Base-by-base conservation (phyloP, 352 stramenopile species). In the Pythium plurisporium region DNA sequence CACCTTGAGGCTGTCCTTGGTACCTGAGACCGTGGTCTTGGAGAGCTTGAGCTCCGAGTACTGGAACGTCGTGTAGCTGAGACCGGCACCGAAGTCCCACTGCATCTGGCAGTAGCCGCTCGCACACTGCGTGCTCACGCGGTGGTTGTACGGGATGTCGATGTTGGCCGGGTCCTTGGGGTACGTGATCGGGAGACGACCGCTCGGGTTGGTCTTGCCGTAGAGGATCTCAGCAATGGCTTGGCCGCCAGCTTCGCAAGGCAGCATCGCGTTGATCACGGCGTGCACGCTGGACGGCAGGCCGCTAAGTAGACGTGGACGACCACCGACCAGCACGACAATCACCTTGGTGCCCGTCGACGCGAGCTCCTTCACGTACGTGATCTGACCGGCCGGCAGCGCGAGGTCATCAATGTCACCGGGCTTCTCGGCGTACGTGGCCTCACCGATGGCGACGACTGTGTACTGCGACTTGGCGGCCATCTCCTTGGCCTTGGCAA, bases 171-270 rank as follows among this genome's bases (percentile, higher is more conserved):
- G 62, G 54, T 87, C 64, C 61, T 81, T 82, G 5, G 81, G 83
- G 66, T 91, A 96, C 17, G 85, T 95, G 53, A 96, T 76, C 12
- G 87, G 82, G 11, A 96, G 63, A 29, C 74, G 59, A 1, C 87
- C 88, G 31, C 82, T 94, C n/a, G 87, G 87, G 62, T 94, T 94
- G 26, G 86, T 73, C 9, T 71, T 46, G 6, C 88, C 88, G 43
- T 85, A 89, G 12, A 96, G 30, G 46, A 96, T 83, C 52, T 96
- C 82, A 3, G 85, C 81, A 45, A 93, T 82, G 8, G 85, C 87
- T 46, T 90, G 78, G 0, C 88, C 88, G 15, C 88, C 87, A 15
- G 80, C 59, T 25, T 91, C 80, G 11, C 89, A 82, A 1, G 86
- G 82, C 0, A 96, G 70, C 64, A 93, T 85, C 5, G 72, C 86